A percentile compares a stretch with the other conserved stretches of the same genome.
Evolutionary conservation across 1,139 yeast species (phyloP).

Genomic region (Kodamaea ohmeri): DNA sequence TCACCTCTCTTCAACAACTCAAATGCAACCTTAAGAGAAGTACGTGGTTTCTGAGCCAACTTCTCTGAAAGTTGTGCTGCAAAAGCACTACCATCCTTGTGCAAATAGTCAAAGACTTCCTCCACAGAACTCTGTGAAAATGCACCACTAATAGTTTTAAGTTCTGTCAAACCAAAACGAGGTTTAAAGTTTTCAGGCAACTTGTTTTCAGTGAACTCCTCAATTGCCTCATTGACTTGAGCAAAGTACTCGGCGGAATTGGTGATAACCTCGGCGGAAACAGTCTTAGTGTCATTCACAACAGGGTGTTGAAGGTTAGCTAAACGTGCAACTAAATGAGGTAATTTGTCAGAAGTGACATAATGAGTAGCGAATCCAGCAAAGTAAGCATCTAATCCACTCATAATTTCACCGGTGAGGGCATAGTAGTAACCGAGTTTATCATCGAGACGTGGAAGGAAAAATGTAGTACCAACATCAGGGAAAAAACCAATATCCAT

Average conservation of each 20-base stretch:
- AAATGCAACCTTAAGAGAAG: constrained; percentile 74
- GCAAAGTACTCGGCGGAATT: constrained; percentile 45
- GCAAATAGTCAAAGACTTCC: constrained; percentile 57
- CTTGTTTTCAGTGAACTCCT: constrained; percentile 68
- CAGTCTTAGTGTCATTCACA: constrained; percentile 27
- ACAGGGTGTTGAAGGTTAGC: constrained; percentile 51
- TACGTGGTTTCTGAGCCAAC: constrained; percentile 63
- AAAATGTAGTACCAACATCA: constrained; percentile 92
- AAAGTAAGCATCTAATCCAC: constrained; percentile 75
- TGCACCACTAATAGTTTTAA: constrained; percentile 63
- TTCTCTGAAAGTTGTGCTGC: constrained; percentile 59
- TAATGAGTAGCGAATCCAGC: constrained; percentile 92
- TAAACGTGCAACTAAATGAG: constrained; percentile 62
- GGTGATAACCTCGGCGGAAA: constrained; percentile 25
- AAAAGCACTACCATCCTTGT: constrained; percentile 59
- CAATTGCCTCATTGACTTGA: constrained; percentile 68
- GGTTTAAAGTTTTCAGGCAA: constrained; percentile 65
- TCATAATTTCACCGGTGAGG: constrained; percentile 75
- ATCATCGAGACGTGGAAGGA: constrained; percentile 78
- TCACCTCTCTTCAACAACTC: constrained; percentile 67
- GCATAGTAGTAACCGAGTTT: constrained; percentile 84
- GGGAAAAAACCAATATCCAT: constrained; percentile 96
- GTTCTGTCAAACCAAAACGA: constrained; percentile 54
- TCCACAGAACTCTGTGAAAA: constrained; percentile 62
- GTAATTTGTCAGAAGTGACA: constrained; percentile 63